Base-by-base conservation (phyloP, 306 rosid species). In the Cucurbita maxima region DNA sequence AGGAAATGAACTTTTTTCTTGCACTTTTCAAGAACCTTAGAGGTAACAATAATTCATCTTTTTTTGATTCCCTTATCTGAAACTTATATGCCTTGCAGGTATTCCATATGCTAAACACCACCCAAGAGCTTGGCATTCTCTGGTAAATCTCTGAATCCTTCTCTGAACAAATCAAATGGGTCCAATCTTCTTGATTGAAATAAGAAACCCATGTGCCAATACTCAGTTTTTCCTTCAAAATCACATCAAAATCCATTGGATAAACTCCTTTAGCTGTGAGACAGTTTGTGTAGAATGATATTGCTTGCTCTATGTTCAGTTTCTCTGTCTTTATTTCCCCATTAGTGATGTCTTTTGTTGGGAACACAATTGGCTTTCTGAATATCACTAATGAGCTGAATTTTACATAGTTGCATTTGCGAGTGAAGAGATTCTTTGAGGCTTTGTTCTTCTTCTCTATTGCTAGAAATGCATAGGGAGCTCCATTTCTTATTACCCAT, bases 121-220 rank as follows among this genome's bases (percentile, higher is more conserved):
- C 71, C 96, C 92, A 89, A 54, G 95, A 85, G 58, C 77, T 75
- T 73, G 81, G 77, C 55, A 60, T 55, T 84, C 81, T 78, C 50
- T 76, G 61, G 68, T 71, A 59, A 36, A 71, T 60, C n/a, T 76
- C 76, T 57, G 81, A 44, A 34, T 58, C 50, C 5, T 75, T 54
- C 72, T 79, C 76, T 50, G 76, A 68, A 37, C 62, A 69, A 54
- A 48, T 55, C 60, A 76, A 58, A 77, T 82, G 76, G 75, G 81
- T 66, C 83, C 86, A 78, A 36, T 82, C 87, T 62, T 84, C 83
- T 55, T 84, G 78, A 72, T 84, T 81, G 73, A 79, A 89, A 71
- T 87, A 89, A 48, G 85, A 77, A n/a, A 87, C 84, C 96, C 96
- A 89, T 15, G 92, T 86, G 7, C 92, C 96, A 8, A 89, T 70